Base-by-base conservation (phyloP, 768 basidiomycete genomes). In the Tricholomella constricta region DNA sequence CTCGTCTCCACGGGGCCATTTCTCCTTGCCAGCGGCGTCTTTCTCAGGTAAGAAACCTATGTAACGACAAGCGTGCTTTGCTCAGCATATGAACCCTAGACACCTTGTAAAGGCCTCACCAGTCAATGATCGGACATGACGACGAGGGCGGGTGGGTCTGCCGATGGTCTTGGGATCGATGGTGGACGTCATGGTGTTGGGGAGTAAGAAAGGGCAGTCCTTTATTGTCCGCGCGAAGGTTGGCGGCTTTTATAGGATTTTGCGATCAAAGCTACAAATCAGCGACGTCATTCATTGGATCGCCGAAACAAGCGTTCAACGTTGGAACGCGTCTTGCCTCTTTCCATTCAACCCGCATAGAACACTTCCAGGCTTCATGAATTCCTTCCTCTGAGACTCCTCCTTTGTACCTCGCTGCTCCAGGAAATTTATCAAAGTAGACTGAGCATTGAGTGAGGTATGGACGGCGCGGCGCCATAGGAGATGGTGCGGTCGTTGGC, bases 1-100 rank as follows among this genome's bases (percentile, higher is more conserved):
- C 66, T 91, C 89, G 10, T 93, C 87, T 35, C 91, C 91, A 55
- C 76, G 77, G 27, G 91, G 91, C 91, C 91, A 94, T 69, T 86
- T 86, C 66, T 92, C 91, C 65, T 89, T 85, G 29, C 91, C 91
- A 40, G 76, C 67, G 3, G 78, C 84, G 62, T 92, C 89, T 40
- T 80, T 81, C 67, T 93, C 91, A 4, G 91, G 88, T 3, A 86
- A 70, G 64, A 91, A 92, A 14, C 88, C 91, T 93, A 55, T 34
- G 57, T 27, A 41, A 48, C 38, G 44, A 45, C 25, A 50, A 17
- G 19, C 31, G 34, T 8, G 29, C 31, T 41, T 32, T 29, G 12
- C 44, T 38, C 5, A n/a, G 22, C 22, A 22, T 8, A 49, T 12
- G 47, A 29, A 20, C 22, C 41, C 56, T 46, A n/a, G 40, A 34